These are phyloP conservation scores for Zygosaccharomyces bailii DNA, from an alignment of 805 yeast genomes.

Conservation along the genomic window DNA sequence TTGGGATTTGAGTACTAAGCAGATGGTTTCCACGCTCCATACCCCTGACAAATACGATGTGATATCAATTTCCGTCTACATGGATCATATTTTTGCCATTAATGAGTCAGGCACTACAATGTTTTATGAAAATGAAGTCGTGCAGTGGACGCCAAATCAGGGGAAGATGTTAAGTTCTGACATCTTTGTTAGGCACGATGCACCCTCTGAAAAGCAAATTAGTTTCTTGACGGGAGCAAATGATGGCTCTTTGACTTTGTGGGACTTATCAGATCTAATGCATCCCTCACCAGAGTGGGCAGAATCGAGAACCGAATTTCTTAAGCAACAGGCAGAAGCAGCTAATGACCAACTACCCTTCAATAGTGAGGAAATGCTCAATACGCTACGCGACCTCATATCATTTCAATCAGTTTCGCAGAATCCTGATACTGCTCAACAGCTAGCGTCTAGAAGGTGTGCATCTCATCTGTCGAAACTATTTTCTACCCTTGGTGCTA, in stretches of 20 bases:
- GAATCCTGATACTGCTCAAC: conserved; percentile 49
- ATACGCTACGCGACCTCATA: conserved; percentile 58
- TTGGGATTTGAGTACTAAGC: conserved; percentile 85
- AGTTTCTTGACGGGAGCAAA: conserved; percentile 66
- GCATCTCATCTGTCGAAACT: conserved; percentile 68
- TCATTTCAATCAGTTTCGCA: conserved; percentile 76
- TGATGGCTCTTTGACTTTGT: conserved; percentile 64
- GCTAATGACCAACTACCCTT: conserved; percentile 24
- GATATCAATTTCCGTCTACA: conserved; percentile 42
- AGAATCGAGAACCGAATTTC: not conserved
- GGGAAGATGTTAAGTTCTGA: conserved; percentile 59
- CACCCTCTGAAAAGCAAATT: conserved; percentile 32
- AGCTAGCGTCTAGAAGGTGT: conserved; percentile 79
- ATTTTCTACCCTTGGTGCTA: conserved; percentile 66
- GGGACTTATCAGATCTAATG: conserved; percentile 47
- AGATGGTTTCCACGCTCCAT: conserved; percentile 49
- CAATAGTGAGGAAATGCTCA: conserved; percentile 60
- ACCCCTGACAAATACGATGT: conserved; percentile 47
- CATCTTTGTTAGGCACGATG: conserved; percentile 38
- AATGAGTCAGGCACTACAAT: conserved; percentile 45
- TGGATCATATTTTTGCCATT: conserved; percentile 33
- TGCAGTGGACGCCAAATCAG: conserved; percentile 51
- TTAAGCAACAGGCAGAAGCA: conserved; percentile 1
- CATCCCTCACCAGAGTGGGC: conserved; percentile 8
- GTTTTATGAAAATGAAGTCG: conserved; percentile 42